Percentiles rank a stretch among this genome's conserved stretches.
phyloP scores from a whole-genome alignment of 163 green algal genomes.

The Scenedesmus sp. region DNA sequence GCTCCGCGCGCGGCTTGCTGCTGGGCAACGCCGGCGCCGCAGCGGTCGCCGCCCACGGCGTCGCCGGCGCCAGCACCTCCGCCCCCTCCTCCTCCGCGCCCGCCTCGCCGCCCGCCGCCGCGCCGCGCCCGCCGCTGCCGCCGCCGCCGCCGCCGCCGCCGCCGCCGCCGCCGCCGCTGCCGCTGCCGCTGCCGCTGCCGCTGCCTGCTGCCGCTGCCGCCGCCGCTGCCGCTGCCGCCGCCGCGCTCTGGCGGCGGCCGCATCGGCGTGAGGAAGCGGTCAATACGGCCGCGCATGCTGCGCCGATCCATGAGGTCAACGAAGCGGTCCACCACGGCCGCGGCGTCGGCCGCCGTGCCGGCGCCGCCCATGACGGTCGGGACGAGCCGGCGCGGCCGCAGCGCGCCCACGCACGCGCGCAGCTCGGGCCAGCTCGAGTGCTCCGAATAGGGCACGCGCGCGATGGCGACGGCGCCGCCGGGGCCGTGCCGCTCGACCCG shows the following conservation, averaged over 20 bases:
- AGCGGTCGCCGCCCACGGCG: too few species aligned
- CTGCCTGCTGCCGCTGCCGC: not conserved
- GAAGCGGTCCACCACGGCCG: slow-evolving; percentile 39
- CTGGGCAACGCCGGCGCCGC: not conserved
- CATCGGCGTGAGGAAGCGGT: slow-evolving; percentile 9
- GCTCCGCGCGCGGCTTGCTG: not conserved
- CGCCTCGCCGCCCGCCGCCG: too few species aligned
- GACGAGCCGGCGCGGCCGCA: slow-evolving; percentile 59
- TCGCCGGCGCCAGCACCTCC: too few species aligned
- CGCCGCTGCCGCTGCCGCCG: not conserved
- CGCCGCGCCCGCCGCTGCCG: not conserved
- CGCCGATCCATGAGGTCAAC: slow-evolving; percentile 59
- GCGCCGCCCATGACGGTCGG: slow-evolving; percentile 54
- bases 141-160: not conserved
- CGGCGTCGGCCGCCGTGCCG: slow-evolving; percentile 15
- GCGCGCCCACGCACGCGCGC: slow-evolving; percentile 37
- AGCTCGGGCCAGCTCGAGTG: slow-evolving; percentile 33
- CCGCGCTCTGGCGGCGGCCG: not conserved
- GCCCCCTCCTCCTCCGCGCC: not conserved
- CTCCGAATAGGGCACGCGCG: slow-evolving; percentile 56
- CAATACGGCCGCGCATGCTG: slow-evolving; percentile 4
- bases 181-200: slow-evolving; percentile 22
- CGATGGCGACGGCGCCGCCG: slow-evolving; percentile 24
- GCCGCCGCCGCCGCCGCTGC: not conserved
- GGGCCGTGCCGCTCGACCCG: slow-evolving; percentile 41